Evolutionary conservation across 257 asterid genomes (phyloP).

Genomic region (Thymus mandschuricus): DNA sequence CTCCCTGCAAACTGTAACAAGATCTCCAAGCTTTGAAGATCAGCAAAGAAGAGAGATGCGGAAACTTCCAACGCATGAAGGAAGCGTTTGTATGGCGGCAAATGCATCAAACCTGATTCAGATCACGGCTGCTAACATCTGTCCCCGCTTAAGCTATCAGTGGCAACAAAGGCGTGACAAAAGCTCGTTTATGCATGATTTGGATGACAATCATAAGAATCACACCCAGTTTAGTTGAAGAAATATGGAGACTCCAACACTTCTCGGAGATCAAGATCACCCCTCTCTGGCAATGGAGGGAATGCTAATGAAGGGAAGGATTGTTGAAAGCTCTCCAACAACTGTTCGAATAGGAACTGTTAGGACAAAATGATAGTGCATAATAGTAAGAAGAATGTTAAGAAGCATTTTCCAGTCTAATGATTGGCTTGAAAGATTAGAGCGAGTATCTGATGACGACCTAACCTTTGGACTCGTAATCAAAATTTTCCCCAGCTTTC

Average conservation of each 20-base stretch:
- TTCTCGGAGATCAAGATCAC: constrained; percentile 78
- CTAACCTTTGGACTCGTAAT: no score
- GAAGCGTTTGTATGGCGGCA: constrained; percentile 20
- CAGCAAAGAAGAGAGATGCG: constrained; percentile 28
- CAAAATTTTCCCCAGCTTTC: no score
- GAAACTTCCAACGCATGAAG: constrained; percentile 3
- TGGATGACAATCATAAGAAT: neutral
- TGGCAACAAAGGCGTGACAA: constrained; percentile 16
- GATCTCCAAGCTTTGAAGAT: constrained; percentile 25
- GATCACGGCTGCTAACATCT: neutral
- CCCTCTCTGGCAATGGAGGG: constrained; percentile 93
- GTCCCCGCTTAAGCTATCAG: neutral
- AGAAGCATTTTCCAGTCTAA: neutral
- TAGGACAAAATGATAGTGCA: constrained; percentile 20
- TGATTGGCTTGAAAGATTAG: neutral
- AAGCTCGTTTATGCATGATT: neutral
- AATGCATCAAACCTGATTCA: constrained; percentile 20
- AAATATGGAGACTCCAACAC: constrained; percentile 85
- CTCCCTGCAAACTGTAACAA: constrained; percentile 39
- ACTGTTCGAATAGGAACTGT: constrained; percentile 52
- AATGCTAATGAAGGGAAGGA: constrained; percentile 78
- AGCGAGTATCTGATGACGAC: no score
- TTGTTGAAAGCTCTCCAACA: constrained; percentile 72
- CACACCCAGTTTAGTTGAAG: constrained; percentile 63
- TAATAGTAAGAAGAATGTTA: neutral